These are phyloP conservation scores for Capniomyces stellatus DNA, from an alignment of 371 early-diverging fungal species.

Conservation along the genomic window DNA sequence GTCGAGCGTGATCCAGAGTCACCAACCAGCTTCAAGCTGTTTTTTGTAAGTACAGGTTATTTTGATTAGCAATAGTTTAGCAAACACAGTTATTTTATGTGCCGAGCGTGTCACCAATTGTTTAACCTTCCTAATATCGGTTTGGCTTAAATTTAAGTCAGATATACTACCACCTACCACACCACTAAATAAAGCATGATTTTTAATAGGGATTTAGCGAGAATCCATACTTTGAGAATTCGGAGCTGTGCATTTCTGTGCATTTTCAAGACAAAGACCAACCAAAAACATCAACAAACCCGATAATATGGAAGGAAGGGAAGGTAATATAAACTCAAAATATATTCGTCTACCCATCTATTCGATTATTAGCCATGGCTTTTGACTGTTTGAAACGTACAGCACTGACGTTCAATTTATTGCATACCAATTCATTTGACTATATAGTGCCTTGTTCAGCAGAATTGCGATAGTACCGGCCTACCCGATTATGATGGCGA, in stretches of 20 bases:
- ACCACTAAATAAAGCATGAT: background rate
- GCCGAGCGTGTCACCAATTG: too few relatives aligned
- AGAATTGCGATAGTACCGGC: constrained; percentile 6
- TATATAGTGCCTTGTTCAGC: background rate
- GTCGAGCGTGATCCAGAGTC: constrained; percentile 18
- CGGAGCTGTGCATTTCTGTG: constrained; percentile 16
- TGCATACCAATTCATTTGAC: constrained; percentile 4
- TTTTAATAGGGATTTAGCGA: constrained; percentile 13
- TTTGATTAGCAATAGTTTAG: too few relatives aligned
- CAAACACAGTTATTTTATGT: too few relatives aligned
- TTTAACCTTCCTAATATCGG: background rate
- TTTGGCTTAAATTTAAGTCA: background rate
- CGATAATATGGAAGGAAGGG: constrained; percentile 21
- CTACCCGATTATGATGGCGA: constrained; percentile 20
- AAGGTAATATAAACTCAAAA: too few relatives aligned
- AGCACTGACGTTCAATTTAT: background rate
- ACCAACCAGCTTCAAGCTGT: constrained; percentile 22
- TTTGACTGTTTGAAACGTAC: too few relatives aligned
- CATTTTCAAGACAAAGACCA: constrained; percentile 21
- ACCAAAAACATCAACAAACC: constrained; percentile 16
- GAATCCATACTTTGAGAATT: constrained; percentile 21
- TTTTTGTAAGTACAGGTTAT: constrained; percentile 12
- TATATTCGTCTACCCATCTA: too few relatives aligned
- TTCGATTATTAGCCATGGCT: too few relatives aligned
- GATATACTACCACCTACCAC: background rate